These are phyloP conservation scores for Pseudoturritis turrita DNA, from an alignment of 345 rosid genomes.

Conservation along the genomic window DNA sequence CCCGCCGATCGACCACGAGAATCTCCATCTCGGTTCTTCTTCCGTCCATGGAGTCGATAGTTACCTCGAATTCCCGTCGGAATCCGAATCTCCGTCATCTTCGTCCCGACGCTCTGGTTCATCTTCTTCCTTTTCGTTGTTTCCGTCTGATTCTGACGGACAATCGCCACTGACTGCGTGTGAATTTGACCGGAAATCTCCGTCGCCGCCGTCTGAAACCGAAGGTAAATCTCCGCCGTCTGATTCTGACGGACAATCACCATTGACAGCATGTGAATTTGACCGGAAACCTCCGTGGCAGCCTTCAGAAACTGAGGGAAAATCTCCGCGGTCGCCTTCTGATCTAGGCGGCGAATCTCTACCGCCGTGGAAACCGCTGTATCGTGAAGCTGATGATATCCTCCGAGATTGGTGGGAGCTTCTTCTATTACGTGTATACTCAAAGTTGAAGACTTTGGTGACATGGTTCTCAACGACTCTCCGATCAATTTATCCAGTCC, in stretches of 20 bases:
- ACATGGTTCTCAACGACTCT: slow-evolving; percentile 25
- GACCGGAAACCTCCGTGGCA: neutral
- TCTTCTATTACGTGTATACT: slow-evolving; percentile 23
- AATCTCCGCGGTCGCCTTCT: neutral
- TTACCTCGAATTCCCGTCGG: slow-evolving; percentile 6
- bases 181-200: neutral
- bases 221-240: neutral
- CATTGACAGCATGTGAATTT: neutral
- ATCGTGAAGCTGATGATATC: neutral
- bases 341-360: neutral
- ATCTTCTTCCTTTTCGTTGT: slow-evolving; percentile 9
- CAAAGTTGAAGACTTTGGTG: slow-evolving; percentile 25
- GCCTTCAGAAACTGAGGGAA: too few relatives aligned
- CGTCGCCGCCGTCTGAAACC: neutral
- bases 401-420: slow-evolving; percentile 30
- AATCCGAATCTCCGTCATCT: slow-evolving; percentile 12
- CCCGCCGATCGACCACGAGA: slow-evolving; percentile 54
- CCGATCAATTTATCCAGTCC: slow-evolving; percentile 17
- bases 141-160: slow-evolving; percentile 22
- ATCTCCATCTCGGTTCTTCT: slow-evolving; percentile 33
- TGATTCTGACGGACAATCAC: neutral
- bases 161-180: neutral
- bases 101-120: slow-evolving; percentile 24
- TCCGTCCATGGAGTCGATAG: neutral
- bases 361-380: neutral